phyloP scores from a whole-genome alignment of 2,329 filamentous ascomycete genomes.

The Colletotrichum ledebouriae region DNA sequence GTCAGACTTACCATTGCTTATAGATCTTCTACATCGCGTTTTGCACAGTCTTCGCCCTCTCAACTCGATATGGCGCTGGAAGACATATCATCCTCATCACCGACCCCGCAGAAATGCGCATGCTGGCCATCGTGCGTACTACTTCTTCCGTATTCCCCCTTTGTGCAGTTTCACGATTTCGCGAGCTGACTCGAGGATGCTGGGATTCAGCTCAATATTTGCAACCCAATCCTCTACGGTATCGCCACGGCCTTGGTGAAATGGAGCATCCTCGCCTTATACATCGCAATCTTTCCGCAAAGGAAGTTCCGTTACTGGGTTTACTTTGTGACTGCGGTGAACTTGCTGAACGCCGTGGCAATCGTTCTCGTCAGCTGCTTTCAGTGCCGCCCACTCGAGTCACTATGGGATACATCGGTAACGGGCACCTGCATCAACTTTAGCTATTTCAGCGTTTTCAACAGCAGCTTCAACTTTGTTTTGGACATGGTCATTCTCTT shows the following conservation, averaged over 20 bases:
- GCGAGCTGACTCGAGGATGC: neutral
- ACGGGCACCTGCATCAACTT: constrained; percentile 26
- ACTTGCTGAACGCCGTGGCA: constrained; percentile 22
- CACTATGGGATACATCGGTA: constrained; percentile 5
- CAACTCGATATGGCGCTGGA: constrained; percentile 31
- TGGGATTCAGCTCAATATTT: constrained; percentile 22
- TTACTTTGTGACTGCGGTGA: constrained; percentile 21
- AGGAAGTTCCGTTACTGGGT: constrained; percentile 29
- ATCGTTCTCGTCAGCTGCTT: constrained; percentile 33
- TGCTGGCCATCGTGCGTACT: constrained; percentile 32
- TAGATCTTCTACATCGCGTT: constrained; percentile 32
- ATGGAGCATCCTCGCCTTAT: constrained; percentile 32
- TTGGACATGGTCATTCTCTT: constrained; percentile 23
- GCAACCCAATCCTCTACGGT: constrained; percentile 32
- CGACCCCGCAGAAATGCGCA: constrained; percentile 30
- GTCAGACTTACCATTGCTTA: neutral
- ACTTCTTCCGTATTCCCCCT: neutral
- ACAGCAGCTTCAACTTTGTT: constrained; percentile 32
- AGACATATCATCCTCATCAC: constrained; percentile 33
- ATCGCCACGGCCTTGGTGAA: constrained; percentile 26
- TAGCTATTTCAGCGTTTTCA: constrained; percentile 32
- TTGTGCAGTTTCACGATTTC: neutral
- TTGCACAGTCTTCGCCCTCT: constrained; percentile 31
- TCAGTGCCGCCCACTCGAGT: constrained; percentile 25
- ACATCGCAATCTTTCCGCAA: constrained; percentile 29